These are phyloP conservation scores for Nakazawaea ernobii DNA, from an alignment of 805 yeast genomes.

Conservation along the genomic window DNA sequence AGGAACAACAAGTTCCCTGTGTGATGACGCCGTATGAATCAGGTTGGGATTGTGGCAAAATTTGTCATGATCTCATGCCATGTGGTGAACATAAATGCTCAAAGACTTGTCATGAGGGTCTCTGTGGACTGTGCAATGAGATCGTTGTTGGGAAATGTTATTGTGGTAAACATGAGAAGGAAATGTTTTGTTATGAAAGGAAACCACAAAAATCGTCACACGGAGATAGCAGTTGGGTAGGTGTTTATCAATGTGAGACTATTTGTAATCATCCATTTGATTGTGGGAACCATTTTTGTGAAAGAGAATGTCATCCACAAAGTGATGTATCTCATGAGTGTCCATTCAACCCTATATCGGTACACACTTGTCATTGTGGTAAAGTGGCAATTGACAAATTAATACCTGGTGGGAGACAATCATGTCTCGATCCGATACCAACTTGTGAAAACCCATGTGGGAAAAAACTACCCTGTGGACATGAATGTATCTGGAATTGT, in stretches of 20 bases:
- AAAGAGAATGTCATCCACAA: constrained; percentile 47
- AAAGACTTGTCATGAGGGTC: constrained; percentile 66
- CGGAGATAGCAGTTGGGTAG: constrained; percentile 35
- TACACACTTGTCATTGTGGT: constrained; percentile 80
- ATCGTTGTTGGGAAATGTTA: constrained; percentile 52
- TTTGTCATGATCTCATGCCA: constrained; percentile 60
- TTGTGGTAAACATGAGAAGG: constrained; percentile 56
- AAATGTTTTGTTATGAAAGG: constrained; percentile 39
- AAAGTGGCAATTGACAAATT: constrained; percentile 41
- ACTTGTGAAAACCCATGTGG: constrained; percentile 65
- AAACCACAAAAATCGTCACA: constrained; percentile 27
- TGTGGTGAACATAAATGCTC: constrained; percentile 68
- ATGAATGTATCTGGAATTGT: constrained; percentile 59
- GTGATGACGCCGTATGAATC: constrained; percentile 56
- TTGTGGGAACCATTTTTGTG: constrained; percentile 60
- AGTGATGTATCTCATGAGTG: constrained; percentile 34
- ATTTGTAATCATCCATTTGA: constrained; percentile 43
- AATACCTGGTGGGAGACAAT: constrained; percentile 33
- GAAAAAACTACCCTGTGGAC: constrained; percentile 67
- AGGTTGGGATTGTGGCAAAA: constrained; percentile 64
- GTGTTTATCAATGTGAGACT: constrained; percentile 43
- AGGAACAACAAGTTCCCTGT: constrained; percentile 64
- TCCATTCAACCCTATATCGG: constrained; percentile 52
- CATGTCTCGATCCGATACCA: constrained; percentile 77
- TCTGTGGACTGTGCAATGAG: constrained; percentile 70